A percentile compares a stretch with the other conserved stretches of the same genome.
phyloP scores from a whole-genome alignment of 768 basidiomycete species.

The Tulasnella sp. region DNA sequence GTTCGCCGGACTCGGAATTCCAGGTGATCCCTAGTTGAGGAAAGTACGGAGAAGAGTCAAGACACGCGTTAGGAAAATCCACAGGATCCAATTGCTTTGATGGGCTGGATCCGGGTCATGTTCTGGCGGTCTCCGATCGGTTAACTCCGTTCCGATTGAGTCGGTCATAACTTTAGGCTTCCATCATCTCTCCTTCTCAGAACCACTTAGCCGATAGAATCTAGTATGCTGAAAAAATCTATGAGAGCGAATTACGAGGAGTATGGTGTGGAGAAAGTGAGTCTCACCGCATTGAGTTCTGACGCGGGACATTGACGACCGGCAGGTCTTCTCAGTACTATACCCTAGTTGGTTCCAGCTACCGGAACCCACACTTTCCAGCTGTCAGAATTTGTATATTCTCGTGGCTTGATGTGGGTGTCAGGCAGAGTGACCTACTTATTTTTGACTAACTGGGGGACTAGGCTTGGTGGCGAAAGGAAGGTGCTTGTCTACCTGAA shows the following conservation, averaged over 20 bases:
- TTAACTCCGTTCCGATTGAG: neutral
- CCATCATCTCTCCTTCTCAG: neutral
- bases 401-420: conserved; percentile 57
- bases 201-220: neutral
- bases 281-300: conserved; percentile 32
- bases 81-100: too few species aligned
- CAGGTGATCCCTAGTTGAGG: too few species aligned
- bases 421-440: neutral
- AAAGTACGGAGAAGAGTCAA: too few species aligned
- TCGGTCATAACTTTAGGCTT: neutral
- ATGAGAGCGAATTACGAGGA: conserved; percentile 58
- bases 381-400: conserved; percentile 62
- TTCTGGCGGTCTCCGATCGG: neutral
- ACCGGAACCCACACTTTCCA: conserved; percentile 74
- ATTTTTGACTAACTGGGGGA: conserved; percentile 40
- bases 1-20: too few species aligned
- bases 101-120: too few species aligned
- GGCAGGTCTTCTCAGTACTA: conserved; percentile 54
- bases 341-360: conserved; percentile 64
- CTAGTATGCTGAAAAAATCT: conserved; percentile 40
- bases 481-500: conserved; percentile 47
- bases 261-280: conserved; percentile 63
- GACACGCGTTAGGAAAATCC: too few species aligned
- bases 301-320: neutral
- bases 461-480: conserved; percentile 46